These are phyloP conservation scores for Hondaea fermentalgiana DNA, from an alignment of 108 stramenopile species.

Conservation along the genomic window DNA sequence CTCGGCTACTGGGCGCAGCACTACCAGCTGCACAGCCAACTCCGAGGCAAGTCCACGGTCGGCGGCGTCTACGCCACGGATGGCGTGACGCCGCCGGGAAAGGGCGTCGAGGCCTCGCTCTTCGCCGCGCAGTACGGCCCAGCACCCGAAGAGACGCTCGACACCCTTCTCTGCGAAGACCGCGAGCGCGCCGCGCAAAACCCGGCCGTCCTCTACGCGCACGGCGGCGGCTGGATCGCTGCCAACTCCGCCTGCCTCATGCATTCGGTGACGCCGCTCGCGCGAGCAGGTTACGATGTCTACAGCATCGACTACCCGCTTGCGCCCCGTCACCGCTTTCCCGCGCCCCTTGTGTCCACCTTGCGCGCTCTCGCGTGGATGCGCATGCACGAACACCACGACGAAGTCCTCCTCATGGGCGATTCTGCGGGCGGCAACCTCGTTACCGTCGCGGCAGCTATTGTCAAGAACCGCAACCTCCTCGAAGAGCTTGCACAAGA, in stretches of 20 bases:
- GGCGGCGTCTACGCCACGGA: not conserved
- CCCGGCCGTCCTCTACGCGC: not conserved
- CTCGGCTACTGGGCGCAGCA: not conserved
- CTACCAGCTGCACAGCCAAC: not conserved
- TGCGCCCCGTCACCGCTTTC: not conserved
- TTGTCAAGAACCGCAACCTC: not conserved
- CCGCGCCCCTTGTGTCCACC: not conserved
- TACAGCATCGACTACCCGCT: constrained; percentile 1
- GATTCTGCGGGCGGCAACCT: constrained; percentile 11
- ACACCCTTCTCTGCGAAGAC: not conserved
- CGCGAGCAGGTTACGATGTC: not conserved
- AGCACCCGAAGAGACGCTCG: not conserved
- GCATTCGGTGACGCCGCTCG: not conserved
- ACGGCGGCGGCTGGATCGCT: constrained; percentile 19
- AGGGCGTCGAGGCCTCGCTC: not conserved
- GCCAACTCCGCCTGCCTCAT: not conserved
- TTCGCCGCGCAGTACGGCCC: not conserved
- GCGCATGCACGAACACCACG: not conserved
- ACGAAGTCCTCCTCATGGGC: not conserved
- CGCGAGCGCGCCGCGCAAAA: not conserved
- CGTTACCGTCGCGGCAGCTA: not conserved
- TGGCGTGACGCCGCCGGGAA: constrained; percentile 5
- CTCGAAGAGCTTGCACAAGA: not conserved
- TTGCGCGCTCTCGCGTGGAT: not conserved
- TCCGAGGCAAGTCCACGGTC: not conserved